Evolutionary conservation across 73 alveolate genomes (phyloP).

Genomic region (Symbiodinium pilosum): DNA sequence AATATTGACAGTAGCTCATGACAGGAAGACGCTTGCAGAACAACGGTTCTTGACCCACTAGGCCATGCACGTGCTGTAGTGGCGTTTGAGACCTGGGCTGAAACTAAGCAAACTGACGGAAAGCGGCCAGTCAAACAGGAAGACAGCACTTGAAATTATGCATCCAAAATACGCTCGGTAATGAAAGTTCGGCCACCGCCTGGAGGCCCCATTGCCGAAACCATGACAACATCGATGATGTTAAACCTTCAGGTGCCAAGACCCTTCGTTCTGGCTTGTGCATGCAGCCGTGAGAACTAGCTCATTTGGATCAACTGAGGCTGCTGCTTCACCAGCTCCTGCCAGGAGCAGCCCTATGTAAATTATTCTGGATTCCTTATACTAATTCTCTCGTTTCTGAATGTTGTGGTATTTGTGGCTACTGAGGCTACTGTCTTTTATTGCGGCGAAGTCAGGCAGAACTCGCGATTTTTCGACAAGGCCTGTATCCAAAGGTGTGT

Average conservation of each 20-base stretch:
- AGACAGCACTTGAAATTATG: neutral
- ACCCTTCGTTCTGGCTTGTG: too few species aligned
- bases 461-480: neutral
- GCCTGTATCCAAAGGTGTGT: neutral
- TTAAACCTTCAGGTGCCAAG: conserved; percentile 48
- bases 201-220: conserved; percentile 99
- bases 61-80: conserved; percentile 98
- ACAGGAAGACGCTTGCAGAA: too few species aligned
- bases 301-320: neutral
- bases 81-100: conserved; percentile 97
- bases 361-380: too few species aligned
- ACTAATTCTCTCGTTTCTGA: too few species aligned
- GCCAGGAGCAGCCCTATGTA: too few species aligned
- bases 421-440: too few species aligned
- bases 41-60: conserved; percentile 92
- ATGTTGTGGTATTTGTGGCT: too few species aligned
- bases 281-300: too few species aligned
- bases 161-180: conserved; percentile 97
- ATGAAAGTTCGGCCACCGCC: conserved; percentile 99
- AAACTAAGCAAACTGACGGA: neutral
- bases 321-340: neutral
- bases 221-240: conserved; percentile 98
- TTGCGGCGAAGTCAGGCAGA: neutral
- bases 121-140: neutral
- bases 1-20: too few species aligned